Base-by-base conservation (phyloP, 495 filamentous ascomycete genomes). In the Aspergillus diversus region DNA sequence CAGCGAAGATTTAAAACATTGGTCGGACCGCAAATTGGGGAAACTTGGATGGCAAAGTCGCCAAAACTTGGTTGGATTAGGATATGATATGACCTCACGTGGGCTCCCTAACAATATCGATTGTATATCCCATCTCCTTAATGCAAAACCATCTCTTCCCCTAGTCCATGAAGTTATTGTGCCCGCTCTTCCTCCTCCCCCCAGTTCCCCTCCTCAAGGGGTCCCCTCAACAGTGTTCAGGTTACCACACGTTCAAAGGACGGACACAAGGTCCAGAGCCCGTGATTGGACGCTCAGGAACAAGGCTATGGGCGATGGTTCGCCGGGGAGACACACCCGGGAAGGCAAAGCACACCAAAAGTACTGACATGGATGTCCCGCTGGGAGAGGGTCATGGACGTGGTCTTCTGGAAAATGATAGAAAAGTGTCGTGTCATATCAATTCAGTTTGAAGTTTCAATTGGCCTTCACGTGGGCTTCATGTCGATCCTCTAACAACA, bases 331-430 rank as follows among this genome's bases (percentile, higher is more conserved):
- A 50, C 27, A 7, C 47, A 50, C 27, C 47, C 21, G 11, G 27
- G 4, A 7, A 50, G 47, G 11, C n/a, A 50, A 17, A 50, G 47
- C 47, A 50, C 47, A 50, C 27, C 16, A 50, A 50, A 50, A 50
- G 47, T 50, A 50, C 47, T 5, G 11, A 50, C 3, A 4, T 31
- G 17, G 39, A 43, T 43, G 39, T 3, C 39, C n/a, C 39, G 11
- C 11, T 13, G 11, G 11, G 8, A 43, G n/a, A 0, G 8, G 11
- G 2, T 21, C 21, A 5, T 17, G 11, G 47, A 9, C 2, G 21
- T 27, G 21, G 21, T 17, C 47, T 50, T 50, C 16, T 50, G 47
- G 47, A 50, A 50, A 21, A 17, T 6, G 21, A 50, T 5, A 50
- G n/a, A 31, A 50, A 17, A 27, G 7, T 50, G 5, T 12, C n/a